Evolutionary conservation across 805 yeast genomes (phyloP), one percentile per base, ranked within the genome.

Genomic region (Saturnispora mendoncae): DNA sequence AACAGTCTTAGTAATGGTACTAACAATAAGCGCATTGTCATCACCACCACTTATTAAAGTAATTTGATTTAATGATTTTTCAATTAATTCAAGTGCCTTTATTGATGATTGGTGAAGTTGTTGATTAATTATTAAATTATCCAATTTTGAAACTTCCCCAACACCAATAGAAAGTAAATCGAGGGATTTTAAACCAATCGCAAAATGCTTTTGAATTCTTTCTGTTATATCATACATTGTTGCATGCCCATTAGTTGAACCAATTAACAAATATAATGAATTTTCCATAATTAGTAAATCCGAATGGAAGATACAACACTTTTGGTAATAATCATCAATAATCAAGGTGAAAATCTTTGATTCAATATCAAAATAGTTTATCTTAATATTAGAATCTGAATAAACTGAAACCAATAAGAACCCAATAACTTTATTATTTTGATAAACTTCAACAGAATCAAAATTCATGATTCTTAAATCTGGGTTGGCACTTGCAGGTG

Each of bases 391-490:
- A 1, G 97, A 90, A 56, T 90, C 88, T 0, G 97, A 88, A 55
- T 85, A 92, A 0, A 82, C 94, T 0, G 86, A 74, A 2, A 75
- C 72, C 6, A 88, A 51, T 1, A 77, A 50, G 48, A 75, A 72
- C 6, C 80, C 81, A 23, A 45, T 44, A 13, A 50, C 41, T 5
- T 46, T 46, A 1, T 54, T 50, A n/a, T 53, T 52, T 14, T 38
- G 36, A 23, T 31, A 38, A 2, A 69, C 62, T 32, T 68, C 66
- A 12, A 68, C 46, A 5, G 74, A 61, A 46, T 71, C 80, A 54
- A 87, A 81, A 58, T 84, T 95, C 96, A 87, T 90, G 42, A 90
- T 78, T 49, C 98, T 68, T 46, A 92, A 66, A 58, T 92, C 97
- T 0, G 95, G 94, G 43, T 75, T 73, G 12, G 67, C 68, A 8